Evolutionary conservation across 2,329 filamentous ascomycete genomes (phyloP).

Genomic region (Periconia sp.): DNA sequence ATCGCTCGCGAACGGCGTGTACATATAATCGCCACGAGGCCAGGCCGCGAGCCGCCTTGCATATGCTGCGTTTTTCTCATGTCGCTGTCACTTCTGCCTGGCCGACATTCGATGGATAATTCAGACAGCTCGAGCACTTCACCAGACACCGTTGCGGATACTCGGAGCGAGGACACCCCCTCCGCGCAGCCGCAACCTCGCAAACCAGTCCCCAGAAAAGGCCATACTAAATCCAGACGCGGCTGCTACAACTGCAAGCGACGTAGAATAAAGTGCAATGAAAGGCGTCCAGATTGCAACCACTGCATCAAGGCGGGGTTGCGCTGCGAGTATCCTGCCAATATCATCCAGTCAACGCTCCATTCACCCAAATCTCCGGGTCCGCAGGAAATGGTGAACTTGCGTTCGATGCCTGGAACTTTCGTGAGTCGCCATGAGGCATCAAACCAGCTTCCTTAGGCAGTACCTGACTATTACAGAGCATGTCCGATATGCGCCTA

Average conservation of each 20-base stretch:
- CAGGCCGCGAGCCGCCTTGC: constrained; percentile 20
- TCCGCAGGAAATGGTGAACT: constrained; percentile 33
- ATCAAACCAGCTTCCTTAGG: constrained; percentile 3
- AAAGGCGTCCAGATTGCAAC: constrained; percentile 67
- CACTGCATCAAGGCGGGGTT: constrained; percentile 69
- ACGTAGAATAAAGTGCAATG: constrained; percentile 72
- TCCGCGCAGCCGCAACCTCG: constrained; percentile 34
- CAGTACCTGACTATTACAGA: constrained; percentile 27
- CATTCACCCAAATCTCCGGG: constrained; percentile 24
- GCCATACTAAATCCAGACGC: constrained; percentile 69
- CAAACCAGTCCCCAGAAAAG: constrained; percentile 55
- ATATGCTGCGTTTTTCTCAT: constrained; percentile 14
- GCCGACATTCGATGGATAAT: constrained; percentile 25
- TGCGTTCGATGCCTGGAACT: constrained; percentile 38
- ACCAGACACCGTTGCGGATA: constrained; percentile 28
- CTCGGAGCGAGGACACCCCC: constrained; percentile 8
- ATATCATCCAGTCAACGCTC: constrained; percentile 40
- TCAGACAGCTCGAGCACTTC: constrained; percentile 41
- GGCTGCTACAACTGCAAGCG: constrained; percentile 73
- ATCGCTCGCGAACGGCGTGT: constrained; percentile 14
- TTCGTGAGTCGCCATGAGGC: constrained; percentile 35
- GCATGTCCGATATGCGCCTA: constrained; percentile 67
- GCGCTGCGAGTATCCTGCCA: constrained; percentile 67
- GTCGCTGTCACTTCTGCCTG: constrained; percentile 1
- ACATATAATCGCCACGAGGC: constrained; percentile 40